phyloP scores from a whole-genome alignment of 2,329 filamentous ascomycete species.

The Epicoccum nigrum region DNA sequence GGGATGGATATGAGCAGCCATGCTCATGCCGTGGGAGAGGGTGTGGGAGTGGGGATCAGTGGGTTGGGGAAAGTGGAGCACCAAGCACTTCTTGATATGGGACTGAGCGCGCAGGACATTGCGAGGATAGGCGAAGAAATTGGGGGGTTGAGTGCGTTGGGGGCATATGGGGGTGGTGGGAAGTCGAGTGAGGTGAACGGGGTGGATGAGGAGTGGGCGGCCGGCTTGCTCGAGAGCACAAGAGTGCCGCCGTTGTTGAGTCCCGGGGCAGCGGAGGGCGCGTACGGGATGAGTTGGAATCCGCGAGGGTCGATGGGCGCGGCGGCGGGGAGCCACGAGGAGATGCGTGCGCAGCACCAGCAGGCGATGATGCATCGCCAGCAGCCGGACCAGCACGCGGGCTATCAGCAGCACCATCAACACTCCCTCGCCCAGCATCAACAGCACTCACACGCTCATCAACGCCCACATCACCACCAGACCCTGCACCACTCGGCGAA shows the following conservation, averaged over 20 bases:
- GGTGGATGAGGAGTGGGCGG: no score
- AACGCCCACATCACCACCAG: neutral
- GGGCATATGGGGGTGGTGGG: neutral
- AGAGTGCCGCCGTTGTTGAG: no score
- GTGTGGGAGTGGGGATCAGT: no score
- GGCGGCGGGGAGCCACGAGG: no score
- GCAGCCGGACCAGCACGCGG: neutral
- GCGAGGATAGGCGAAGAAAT: conserved; percentile 17
- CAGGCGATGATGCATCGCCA: neutral
- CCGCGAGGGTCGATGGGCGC: no score
- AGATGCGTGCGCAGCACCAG: no score
- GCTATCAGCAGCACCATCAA: neutral
- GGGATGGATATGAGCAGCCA: neutral
- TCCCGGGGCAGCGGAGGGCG: no score
- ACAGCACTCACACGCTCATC: neutral
- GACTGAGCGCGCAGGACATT: conserved; percentile 20
- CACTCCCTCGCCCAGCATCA: neutral
- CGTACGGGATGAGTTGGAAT: no score
- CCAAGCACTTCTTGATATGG: conserved; percentile 21
- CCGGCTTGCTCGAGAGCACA: no score
- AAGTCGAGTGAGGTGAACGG: neutral
- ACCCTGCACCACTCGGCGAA: neutral
- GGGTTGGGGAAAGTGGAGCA: conserved; percentile 29
- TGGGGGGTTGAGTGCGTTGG: neutral
- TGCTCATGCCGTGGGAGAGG: no score